Percentiles rank a stretch among this genome's conserved stretches.
These are phyloP conservation scores for Talaromyces funiculosus DNA, from an alignment of 2,329 filamentous ascomycete species.

Conservation along the genomic window DNA sequence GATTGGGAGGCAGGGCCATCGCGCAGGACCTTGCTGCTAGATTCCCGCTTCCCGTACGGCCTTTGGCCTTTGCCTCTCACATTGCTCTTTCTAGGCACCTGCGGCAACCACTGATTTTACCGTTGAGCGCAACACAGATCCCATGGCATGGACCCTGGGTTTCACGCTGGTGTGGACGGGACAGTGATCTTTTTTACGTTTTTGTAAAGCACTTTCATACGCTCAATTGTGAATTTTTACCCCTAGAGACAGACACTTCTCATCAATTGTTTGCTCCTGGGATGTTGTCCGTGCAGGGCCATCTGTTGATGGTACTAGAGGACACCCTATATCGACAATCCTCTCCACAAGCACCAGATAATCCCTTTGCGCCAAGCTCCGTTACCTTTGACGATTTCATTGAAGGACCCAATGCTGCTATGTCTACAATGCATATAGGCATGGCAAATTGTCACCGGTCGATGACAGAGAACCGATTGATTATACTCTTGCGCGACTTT, in stretches of 20 bases:
- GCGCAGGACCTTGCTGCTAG: constrained; percentile 61
- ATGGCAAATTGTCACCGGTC: constrained; percentile 66
- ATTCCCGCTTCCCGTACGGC: constrained; percentile 63
- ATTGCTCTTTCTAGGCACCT: constrained; percentile 55
- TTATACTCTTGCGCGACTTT: constrained; percentile 76
- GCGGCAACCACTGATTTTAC: constrained; percentile 59
- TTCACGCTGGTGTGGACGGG: constrained; percentile 76
- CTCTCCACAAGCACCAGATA: constrained; percentile 41
- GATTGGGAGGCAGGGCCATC: constrained; percentile 41
- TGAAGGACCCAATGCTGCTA: constrained; percentile 60
- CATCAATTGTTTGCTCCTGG: constrained; percentile 65
- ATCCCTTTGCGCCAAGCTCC: constrained; percentile 43
- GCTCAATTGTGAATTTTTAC: constrained; percentile 67
- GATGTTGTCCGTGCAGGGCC: constrained; percentile 73
- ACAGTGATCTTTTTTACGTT: constrained; percentile 86
- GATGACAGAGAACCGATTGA: constrained; percentile 83
- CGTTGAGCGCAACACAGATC: constrained; percentile 65
- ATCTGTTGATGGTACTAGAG: constrained; percentile 73
- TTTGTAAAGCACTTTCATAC: constrained; percentile 86
- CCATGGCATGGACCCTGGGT: constrained; percentile 82
- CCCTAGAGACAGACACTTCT: constrained; percentile 47
- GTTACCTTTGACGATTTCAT: constrained; percentile 64
- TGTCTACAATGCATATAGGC: constrained; percentile 57
- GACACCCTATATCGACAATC: constrained; percentile 74
- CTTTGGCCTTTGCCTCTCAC: constrained; percentile 59